phyloP scores from a whole-genome alignment of 345 rosid genomes.

The Toxicodendron radicans region DNA sequence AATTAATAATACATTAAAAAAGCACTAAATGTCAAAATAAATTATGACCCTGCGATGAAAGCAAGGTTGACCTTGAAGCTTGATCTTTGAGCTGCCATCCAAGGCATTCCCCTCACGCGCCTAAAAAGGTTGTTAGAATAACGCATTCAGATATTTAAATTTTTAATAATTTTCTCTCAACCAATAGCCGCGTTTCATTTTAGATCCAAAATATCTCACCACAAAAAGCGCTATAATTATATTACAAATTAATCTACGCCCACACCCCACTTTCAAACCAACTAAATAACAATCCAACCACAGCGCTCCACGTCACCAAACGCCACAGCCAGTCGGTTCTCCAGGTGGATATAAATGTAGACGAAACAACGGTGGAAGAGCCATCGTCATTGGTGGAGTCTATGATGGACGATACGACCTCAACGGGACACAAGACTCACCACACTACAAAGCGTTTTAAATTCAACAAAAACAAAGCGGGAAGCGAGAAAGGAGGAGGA shows the following conservation, averaged over 20 bases:
- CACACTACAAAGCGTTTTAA: not conserved
- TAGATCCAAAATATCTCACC: not conserved
- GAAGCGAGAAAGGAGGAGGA: not conserved
- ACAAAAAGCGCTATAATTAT: not conserved
- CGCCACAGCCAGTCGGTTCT: not conserved
- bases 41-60: no score
- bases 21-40: no score
- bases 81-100: no score
- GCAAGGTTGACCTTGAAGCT: no score
- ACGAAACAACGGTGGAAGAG: not conserved
- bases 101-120: not conserved
- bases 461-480: not conserved
- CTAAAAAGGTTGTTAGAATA: not conserved
- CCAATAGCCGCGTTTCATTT: not conserved
- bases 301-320: not conserved
- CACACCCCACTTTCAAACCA: not conserved
- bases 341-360: not conserved
- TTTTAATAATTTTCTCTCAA: not conserved
- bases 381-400: constrained; percentile 9
- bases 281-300: not conserved
- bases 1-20: no score
- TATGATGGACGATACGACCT: constrained; percentile 16
- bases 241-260: not conserved
- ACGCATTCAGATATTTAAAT: not conserved
- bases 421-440: not conserved